phyloP scores from a whole-genome alignment of 2,329 filamentous ascomycete genomes.

The Delphinella strobiligena region DNA sequence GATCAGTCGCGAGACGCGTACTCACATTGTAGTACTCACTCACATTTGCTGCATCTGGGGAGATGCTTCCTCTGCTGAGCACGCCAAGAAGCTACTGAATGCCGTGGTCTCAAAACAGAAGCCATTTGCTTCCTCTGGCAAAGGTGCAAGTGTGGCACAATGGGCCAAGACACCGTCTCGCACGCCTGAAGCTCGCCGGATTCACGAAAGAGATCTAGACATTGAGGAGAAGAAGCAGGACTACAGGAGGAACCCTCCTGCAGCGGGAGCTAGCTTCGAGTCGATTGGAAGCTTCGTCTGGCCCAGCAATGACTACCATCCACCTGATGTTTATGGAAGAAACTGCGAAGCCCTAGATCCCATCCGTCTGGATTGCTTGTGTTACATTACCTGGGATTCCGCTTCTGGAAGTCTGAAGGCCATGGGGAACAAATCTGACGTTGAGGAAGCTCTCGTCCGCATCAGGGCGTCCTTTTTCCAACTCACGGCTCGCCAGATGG shows the following conservation, averaged over 20 bases:
- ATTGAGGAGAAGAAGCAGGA: neutral
- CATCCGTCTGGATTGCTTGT: neutral
- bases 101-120: neutral
- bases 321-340: neutral
- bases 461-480: neutral
- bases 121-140: neutral
- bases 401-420: neutral
- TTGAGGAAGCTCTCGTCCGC: neutral
- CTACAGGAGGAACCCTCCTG: neutral
- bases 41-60: neutral
- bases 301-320: neutral
- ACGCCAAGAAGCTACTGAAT: neutral
- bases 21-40: neutral
- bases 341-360: neutral
- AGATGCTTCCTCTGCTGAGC: neutral
- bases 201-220: neutral
- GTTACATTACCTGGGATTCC: neutral
- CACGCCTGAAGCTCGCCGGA: neutral
- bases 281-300: neutral
- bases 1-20: neutral
- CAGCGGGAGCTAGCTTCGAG: neutral
- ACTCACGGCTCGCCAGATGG: neutral
- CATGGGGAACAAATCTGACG: neutral
- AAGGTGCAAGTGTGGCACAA: neutral
- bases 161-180: neutral